Percentiles rank a stretch among this genome's conserved stretches.
phyloP scores from a whole-genome alignment of 1,284 basidiomycete species.

The Ganoderma lucidum region DNA sequence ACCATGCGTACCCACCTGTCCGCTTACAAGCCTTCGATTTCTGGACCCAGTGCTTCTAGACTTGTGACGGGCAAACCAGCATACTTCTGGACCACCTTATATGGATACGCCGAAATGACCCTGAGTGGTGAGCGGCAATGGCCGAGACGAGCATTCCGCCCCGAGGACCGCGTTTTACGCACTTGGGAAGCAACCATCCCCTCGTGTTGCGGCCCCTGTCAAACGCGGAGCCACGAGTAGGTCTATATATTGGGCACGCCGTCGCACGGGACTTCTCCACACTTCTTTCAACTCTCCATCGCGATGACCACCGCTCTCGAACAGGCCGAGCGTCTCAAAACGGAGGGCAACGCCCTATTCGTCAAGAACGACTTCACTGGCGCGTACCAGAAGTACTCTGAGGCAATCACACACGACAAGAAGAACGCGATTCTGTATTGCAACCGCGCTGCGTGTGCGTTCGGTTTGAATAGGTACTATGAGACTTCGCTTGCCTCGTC shows the following conservation, averaged over 20 bases:
- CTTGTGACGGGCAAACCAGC: neutral
- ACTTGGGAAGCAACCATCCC: neutral
- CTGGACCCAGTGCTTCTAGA: constrained; percentile 1
- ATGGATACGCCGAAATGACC: constrained; percentile 3
- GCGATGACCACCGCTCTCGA: constrained; percentile 19
- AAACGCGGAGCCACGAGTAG: neutral
- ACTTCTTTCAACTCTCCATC: neutral
- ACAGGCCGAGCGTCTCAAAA: constrained; percentile 39
- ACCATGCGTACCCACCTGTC: neutral
- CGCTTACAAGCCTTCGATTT: neutral
- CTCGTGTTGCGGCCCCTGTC: neutral
- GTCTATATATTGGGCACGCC: neutral
- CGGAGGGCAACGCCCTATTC: constrained; percentile 48
- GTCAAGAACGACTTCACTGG: constrained; percentile 40
- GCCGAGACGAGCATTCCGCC: neutral
- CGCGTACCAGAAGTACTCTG: constrained; percentile 45
- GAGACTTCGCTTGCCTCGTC: neutral
- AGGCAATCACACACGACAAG: constrained; percentile 42
- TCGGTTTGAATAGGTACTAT: constrained; percentile 33
- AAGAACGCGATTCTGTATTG: constrained; percentile 46
- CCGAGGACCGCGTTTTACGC: neutral
- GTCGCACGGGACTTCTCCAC: neutral
- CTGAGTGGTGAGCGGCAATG: neutral
- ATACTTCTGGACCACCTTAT: neutral
- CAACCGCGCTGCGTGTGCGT: constrained; percentile 47